phyloP scores from a whole-genome alignment of 1,284 basidiomycete species.

The Naganishia sp. region DNA sequence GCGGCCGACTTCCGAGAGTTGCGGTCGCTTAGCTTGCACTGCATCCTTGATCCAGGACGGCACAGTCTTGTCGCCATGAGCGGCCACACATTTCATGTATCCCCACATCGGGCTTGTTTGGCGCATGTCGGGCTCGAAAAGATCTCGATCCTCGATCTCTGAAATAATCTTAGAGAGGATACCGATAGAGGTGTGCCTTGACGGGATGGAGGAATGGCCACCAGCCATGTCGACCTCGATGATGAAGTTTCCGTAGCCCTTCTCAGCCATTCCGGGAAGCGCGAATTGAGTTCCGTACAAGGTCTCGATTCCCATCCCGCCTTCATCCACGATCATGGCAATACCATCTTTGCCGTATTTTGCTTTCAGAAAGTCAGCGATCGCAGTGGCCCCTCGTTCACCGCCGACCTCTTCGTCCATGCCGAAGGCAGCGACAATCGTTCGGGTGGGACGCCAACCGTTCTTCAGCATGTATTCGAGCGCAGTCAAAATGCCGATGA shows the following conservation, averaged over 20 bases:
- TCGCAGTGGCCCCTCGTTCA: slow-evolving; percentile 37
- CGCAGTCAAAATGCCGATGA: slow-evolving; percentile 33
- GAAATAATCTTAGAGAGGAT: slow-evolving; percentile 29
- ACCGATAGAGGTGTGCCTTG: slow-evolving; percentile 30
- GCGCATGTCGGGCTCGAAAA: slow-evolving; percentile 25
- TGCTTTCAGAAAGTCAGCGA: slow-evolving; percentile 35
- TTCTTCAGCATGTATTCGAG: slow-evolving; percentile 36
- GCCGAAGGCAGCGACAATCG: slow-evolving; percentile 22
- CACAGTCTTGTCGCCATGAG: slow-evolving; percentile 10
- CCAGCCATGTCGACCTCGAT: slow-evolving; percentile 29
- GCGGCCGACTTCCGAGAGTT: slow-evolving; percentile 5
- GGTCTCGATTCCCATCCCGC: slow-evolving; percentile 40
- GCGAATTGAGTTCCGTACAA: slow-evolving; percentile 41
- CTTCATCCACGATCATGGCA: slow-evolving; percentile 44
- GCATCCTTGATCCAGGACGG: slow-evolving; percentile 24
- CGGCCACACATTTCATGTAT: slow-evolving; percentile 31
- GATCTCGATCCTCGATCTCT: slow-evolving; percentile 27
- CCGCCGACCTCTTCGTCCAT: slow-evolving; percentile 43
- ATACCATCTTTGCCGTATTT: slow-evolving; percentile 39
- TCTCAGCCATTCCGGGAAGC: slow-evolving; percentile 41
- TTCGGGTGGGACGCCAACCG: slow-evolving; percentile 28
- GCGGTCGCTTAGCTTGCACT: slow-evolving; percentile 7
- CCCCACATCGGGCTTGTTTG: slow-evolving; percentile 26
- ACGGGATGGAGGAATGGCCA: slow-evolving; percentile 41
- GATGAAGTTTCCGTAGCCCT: slow-evolving; percentile 36